Evolutionary conservation across 306 rosid genomes (phyloP).

Genomic region (Echinosophora koreensis): DNA sequence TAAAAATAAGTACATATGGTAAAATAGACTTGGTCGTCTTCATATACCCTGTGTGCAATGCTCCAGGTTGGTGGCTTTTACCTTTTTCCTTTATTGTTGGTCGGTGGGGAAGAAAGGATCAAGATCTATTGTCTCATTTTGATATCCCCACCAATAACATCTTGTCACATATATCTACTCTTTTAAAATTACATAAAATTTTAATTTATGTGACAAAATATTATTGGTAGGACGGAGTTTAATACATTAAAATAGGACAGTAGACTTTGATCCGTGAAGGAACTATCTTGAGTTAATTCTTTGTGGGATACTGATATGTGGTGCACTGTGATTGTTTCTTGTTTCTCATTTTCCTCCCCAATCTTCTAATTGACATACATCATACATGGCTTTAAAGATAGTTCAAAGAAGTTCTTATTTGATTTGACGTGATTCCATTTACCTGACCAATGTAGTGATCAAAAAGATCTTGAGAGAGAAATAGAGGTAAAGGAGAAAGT

Average conservation of each 20-base stretch:
- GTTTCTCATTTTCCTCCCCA: not conserved
- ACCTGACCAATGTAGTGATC: constrained; percentile 7
- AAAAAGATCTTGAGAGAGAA: not conserved
- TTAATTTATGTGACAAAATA: no score
- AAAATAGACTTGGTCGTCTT: constrained; percentile 18
- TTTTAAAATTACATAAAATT: no score
- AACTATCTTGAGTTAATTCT: not conserved
- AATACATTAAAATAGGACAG: no score
- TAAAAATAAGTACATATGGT: not conserved
- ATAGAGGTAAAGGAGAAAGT: constrained; percentile 2
- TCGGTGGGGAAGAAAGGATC: constrained; percentile 35
- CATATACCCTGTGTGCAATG: constrained; percentile 10
- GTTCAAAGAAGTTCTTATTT: constrained; percentile 28
- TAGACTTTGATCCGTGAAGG: no score
- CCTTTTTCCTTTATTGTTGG: not conserved
- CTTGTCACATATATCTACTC: no score
- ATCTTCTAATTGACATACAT: constrained; percentile 1
- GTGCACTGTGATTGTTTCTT: constrained; percentile 42
- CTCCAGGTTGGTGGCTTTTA: constrained; percentile 11
- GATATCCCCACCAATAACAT: no score
- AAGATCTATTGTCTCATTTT: not conserved
- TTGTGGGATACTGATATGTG: constrained; percentile 58
- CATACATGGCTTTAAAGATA: constrained; percentile 14
- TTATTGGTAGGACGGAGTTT: no score
- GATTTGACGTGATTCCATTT: constrained; percentile 31